These are phyloP conservation scores for Neodidymelliopsis sp. DNA, from an alignment of 2,329 filamentous ascomycete species.

Conservation along the genomic window DNA sequence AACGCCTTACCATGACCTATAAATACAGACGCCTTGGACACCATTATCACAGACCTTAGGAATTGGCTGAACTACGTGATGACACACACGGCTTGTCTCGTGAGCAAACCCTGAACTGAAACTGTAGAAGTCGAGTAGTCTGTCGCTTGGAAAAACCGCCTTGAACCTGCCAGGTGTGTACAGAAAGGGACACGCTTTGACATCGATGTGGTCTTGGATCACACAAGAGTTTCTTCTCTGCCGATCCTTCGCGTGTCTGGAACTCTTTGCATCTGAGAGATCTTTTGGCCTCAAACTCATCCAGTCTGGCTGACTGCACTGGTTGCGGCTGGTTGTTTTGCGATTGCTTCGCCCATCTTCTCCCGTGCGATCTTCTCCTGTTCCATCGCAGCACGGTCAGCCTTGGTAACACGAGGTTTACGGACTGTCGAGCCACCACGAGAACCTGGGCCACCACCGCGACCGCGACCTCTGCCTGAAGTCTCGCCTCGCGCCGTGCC, in stretches of 20 bases:
- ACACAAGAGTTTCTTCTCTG: no score
- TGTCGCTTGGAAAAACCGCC: no score
- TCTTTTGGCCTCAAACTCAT: background rate
- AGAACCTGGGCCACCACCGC: slow-evolving; percentile 69
- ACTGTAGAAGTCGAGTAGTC: no score
- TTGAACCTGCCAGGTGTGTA: background rate
- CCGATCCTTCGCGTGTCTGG: no score
- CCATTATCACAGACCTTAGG: background rate
- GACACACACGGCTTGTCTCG: background rate
- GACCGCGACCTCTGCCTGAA: slow-evolving; percentile 53
- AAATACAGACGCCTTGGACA: slow-evolving; percentile 4
- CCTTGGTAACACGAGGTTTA: slow-evolving; percentile 87
- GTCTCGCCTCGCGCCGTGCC: slow-evolving; percentile 54
- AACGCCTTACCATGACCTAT: slow-evolving; percentile 2
- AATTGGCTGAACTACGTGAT: background rate
- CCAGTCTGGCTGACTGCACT: slow-evolving; percentile 21
- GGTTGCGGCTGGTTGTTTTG: slow-evolving; percentile 32
- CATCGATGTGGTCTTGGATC: no score
- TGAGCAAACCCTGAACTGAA: no score
- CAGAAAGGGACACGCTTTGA: background rate
- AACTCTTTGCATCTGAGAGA: background rate
- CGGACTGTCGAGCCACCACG: slow-evolving; percentile 76
- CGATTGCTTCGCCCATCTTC: slow-evolving; percentile 51
- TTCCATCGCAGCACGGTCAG: slow-evolving; percentile 81
- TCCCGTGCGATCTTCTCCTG: slow-evolving; percentile 81